Evolutionary conservation across 768 basidiomycete species (phyloP), one percentile per base, ranked within the genome.

Genomic region (Collybiopsis luxurians): DNA sequence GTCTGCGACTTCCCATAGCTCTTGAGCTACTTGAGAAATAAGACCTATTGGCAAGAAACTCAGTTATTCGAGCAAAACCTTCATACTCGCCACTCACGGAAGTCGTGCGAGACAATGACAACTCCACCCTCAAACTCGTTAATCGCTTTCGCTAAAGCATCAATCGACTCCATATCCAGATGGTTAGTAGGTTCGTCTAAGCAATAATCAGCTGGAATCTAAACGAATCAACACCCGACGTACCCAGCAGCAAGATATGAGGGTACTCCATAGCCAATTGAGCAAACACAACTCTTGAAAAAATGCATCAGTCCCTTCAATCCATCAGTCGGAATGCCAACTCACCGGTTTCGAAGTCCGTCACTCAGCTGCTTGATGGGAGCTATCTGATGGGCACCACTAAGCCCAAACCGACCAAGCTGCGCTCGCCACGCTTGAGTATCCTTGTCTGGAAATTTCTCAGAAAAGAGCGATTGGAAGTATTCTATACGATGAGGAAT

Each of bases 21-120:
- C 96, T 69, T 98, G 92, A 38, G 96, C 97, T 36, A 99, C 96
- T 76, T 98, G 95, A 49, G 89, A 90, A 73, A 98, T 98, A 61
- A 98, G 85, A 65, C 91, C 90, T 92, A 63, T 5, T 58, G 42
- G 40, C n/a, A n/a, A n/a, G n/a, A n/a, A n/a, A n/a, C n/a, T 53
- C 56, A 38, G 51, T 51, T 27, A 7, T 63, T 43, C 39, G 52
- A 26, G 40, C n/a, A 38, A 42, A n/a, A n/a, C n/a, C n/a, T n/a
- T n/a, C n/a, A n/a, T n/a, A 53, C 15, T 10, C 52, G 55, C 7
- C 24, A 83, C 89, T 62, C 64, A 92, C 96, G 91, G 90, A 99
- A 99, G 74, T 99, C 96, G 78, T 98, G 97, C 47, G 95, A 98
- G 61, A 99, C 97, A 69, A 99, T 98, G 64, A 98, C 97, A 39